Evolutionary conservation across 306 rosid genomes (phyloP).

Genomic region (Prinsepia uniflora): DNA sequence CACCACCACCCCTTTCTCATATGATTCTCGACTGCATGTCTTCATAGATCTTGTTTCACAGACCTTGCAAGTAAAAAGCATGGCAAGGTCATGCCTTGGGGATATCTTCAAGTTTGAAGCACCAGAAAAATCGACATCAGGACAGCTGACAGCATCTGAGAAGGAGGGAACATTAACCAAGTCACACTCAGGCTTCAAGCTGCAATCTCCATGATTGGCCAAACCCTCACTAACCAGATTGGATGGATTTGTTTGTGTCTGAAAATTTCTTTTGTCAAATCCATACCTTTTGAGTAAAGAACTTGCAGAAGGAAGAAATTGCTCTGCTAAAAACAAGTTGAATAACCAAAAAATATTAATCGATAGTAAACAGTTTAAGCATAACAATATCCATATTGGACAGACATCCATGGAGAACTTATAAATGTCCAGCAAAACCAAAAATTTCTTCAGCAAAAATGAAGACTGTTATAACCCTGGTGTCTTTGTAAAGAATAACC

Average conservation of each 20-base stretch:
- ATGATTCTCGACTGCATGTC: conserved; percentile 68
- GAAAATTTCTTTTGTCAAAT: conserved; percentile 34
- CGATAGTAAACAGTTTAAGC: background rate
- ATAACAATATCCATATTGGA: background rate
- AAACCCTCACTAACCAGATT: conserved; percentile 33
- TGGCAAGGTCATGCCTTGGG: conserved; percentile 88
- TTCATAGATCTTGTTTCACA: conserved; percentile 87
- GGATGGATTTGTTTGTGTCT: conserved; percentile 32
- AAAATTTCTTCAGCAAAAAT: background rate
- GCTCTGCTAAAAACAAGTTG: conserved; percentile 41
- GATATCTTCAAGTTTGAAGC: conserved; percentile 57
- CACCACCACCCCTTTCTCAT: conserved; percentile 85
- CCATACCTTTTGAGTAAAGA: conserved; percentile 34
- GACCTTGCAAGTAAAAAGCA: conserved; percentile 89
- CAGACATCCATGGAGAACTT: background rate
- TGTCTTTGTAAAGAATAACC: background rate
- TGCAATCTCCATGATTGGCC: conserved; percentile 27
- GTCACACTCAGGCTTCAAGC: conserved; percentile 20
- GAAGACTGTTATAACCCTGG: too few relatives aligned
- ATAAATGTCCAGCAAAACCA: background rate
- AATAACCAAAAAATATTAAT: background rate
- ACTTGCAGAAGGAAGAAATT: conserved; percentile 30
- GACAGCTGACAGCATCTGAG: conserved; percentile 15
- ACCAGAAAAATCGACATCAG: conserved; percentile 40
- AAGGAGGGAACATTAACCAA: conserved; percentile 25